phyloP scores from a whole-genome alignment of 148 eudicot genomes.

The Vaccinium vitisidaea region DNA sequence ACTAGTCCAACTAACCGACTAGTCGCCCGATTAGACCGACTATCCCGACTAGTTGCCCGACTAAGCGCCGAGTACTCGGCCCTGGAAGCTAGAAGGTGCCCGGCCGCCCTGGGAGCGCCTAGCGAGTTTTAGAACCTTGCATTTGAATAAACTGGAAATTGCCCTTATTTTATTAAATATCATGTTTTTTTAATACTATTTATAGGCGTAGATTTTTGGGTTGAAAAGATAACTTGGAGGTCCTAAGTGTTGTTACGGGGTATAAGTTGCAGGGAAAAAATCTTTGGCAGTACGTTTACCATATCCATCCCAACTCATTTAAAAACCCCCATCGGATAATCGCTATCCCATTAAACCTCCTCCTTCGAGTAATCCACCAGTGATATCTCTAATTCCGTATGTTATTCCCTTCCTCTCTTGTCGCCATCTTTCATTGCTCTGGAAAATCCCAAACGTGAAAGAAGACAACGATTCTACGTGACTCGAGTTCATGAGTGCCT shows the following conservation, averaged over 20 bases:
- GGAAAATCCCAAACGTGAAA: no score
- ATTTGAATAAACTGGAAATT: not conserved
- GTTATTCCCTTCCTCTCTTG: not conserved
- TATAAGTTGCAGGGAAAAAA: not conserved
- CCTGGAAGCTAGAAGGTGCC: no score
- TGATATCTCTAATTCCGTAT: no score
- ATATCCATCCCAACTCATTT: not conserved
- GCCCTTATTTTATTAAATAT: not conserved
- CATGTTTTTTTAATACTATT: not conserved
- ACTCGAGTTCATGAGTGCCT: not conserved
- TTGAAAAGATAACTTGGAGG: not conserved
- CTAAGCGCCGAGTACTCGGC: no score
- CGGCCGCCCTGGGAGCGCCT: no score
- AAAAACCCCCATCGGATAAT: not conserved
- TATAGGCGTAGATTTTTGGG: not conserved
- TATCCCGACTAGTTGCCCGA: no score
- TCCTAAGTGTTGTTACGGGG: not conserved
- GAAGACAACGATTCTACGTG: no score
- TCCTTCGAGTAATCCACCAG: no score
- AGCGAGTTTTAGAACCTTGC: no score
- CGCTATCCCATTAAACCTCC: not conserved
- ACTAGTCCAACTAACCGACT: no score
- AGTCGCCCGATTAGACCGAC: no score
- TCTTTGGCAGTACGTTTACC: not conserved
- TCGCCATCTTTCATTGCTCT: not conserved